Conservation (phyloP, 129 eudicot species). For the Flaveria robusta region DNA sequence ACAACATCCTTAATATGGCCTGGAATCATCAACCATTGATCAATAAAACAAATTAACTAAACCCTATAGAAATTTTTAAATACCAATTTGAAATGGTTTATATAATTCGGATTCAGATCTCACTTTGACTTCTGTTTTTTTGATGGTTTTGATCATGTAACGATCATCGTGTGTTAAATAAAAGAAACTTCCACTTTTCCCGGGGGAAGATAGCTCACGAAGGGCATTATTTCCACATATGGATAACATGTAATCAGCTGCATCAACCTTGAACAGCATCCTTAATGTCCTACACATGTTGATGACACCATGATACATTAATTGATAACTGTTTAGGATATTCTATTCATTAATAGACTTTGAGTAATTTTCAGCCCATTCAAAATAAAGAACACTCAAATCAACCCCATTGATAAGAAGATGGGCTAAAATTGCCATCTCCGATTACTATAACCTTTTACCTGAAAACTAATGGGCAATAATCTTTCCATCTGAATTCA, state of each 20-base stretch:
- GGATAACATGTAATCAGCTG: conserved; percentile 98
- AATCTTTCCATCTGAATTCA: conserved; percentile 88
- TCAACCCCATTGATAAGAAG: no score
- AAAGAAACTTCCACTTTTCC: conserved; percentile 97
- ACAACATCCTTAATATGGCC: conserved; percentile 92
- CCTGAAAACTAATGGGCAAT: conserved; percentile 93
- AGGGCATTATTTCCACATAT: conserved; percentile 92
- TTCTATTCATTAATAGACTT: no score
- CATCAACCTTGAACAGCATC: conserved; percentile 94
- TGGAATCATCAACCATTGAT: conserved; percentile 25
- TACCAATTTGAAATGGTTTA: neutral
- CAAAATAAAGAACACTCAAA: no score
- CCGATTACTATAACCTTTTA: conserved; percentile 15
- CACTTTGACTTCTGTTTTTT: conserved; percentile 92
- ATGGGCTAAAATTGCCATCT: no score
- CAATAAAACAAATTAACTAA: conserved; percentile 8
- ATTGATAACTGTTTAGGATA: no score
- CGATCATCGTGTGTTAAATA: conserved; percentile 92
- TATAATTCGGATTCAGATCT: conserved; percentile 28
- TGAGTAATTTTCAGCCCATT: no score
- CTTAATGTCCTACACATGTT: conserved; percentile 79
- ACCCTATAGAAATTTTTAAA: neutral
- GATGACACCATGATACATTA: no score
- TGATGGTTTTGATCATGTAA: conserved; percentile 97
- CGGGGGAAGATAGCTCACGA: conserved; percentile 94